phyloP scores from a whole-genome alignment of 1,284 basidiomycete genomes.

The Trametes versicolor region DNA sequence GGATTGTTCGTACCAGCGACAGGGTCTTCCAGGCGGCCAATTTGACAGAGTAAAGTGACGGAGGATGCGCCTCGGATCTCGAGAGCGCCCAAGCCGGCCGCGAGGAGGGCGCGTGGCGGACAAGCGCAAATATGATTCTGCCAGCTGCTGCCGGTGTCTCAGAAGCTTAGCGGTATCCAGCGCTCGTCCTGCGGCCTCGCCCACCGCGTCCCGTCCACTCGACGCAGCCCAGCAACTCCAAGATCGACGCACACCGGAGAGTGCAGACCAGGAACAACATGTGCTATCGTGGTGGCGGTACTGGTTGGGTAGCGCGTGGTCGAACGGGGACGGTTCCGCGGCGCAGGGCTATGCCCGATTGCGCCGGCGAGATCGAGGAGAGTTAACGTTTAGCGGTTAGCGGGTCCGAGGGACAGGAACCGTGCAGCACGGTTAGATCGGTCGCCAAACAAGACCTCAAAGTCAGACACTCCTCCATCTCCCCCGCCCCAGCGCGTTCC shows the following conservation, averaged over 20 bases:
- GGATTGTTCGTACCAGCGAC: background rate
- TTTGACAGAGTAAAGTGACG: conserved; percentile 2
- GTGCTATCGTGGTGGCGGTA: conserved; percentile 3
- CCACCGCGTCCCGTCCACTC: too few relatives aligned
- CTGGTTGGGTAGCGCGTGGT: background rate
- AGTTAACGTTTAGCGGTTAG: conserved; percentile 3
- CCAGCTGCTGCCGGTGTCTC: background rate
- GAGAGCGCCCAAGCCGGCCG: background rate
- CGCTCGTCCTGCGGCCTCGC: too few relatives aligned
- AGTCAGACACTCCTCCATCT: conserved; percentile 10
- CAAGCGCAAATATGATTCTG: background rate
- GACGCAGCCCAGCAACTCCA: too few relatives aligned
- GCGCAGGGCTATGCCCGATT: background rate
- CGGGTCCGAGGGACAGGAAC: conserved; percentile 14
- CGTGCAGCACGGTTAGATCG: background rate
- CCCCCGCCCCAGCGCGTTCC: background rate
- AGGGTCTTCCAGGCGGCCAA: background rate
- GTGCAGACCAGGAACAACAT: too few relatives aligned
- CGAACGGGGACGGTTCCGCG: background rate
- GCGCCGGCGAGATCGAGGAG: conserved; percentile 1
- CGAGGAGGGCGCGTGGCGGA: background rate
- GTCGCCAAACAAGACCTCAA: conserved; percentile 14
- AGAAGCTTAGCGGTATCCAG: background rate
- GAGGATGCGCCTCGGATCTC: background rate
- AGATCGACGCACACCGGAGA: too few relatives aligned